Evolutionary conservation across 805 yeast species (phyloP), one percentile per base, ranked within the genome.

Genomic region (Metschnikowia rubicola): DNA sequence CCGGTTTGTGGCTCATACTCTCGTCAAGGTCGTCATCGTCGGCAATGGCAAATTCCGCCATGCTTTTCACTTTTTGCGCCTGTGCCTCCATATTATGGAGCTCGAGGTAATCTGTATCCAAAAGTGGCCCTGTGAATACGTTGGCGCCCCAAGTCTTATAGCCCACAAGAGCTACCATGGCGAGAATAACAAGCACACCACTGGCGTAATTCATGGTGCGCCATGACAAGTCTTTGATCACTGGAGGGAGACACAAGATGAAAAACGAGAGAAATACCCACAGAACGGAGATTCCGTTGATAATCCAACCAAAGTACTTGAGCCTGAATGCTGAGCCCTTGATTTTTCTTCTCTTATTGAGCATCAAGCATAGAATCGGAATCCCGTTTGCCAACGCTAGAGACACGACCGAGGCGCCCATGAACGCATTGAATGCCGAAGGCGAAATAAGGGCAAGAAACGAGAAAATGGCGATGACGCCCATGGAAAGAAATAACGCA

Each of bases 371-470:
- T 0, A 83, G 54, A 26, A 87, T 82, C 2, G 96, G 96, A 12
- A 88, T 80, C 3, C 89, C 82, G 51, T 88, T 84, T 2, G 94
- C 88, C 30, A 86, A 71, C 41, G 89, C 83, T 48, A 88, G 68
- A 3, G 89, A 78, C 17, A 87, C 75, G 2, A 88, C 94, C 9
- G 92, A 83, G 13, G 91, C 83, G 0, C 95, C 94, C 68, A 87
- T 80, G 63, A 88, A 87, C 3, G 95, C 90, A 63, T 84, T 84
- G 64, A 88, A 85, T 0, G 94, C 90, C 8, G 90, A 79, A 5
- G 81, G 70, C 0, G 92, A 85, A 1, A 87, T 64, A 37, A 88
- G 65, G 3, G 91, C 85, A 35, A 88, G 69, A 8, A 83, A 62
- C 1, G 91, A 87, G 39, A 87, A 65, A 2, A 79, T 45, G 15